These are phyloP conservation scores for Epichloe sylvatica DNA, from an alignment of 2,329 filamentous ascomycete genomes.

Conservation along the genomic window DNA sequence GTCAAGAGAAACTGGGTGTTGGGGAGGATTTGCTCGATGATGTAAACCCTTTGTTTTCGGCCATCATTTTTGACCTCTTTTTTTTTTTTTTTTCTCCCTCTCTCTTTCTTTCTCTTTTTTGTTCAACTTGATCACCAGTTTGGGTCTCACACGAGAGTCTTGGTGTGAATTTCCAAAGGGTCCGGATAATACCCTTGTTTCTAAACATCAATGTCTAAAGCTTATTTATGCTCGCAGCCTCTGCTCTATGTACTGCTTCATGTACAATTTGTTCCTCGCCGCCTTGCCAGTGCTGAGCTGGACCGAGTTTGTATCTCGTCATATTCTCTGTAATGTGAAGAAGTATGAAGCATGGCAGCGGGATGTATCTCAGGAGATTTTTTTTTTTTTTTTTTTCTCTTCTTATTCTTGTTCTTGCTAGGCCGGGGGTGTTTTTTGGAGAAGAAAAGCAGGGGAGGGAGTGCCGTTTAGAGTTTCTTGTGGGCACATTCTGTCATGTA, in stretches of 20 bases:
- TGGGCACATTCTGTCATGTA: no score
- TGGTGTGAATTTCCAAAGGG: background rate
- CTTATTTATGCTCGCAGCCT: constrained; percentile 1
- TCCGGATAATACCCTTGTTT: constrained; percentile 1
- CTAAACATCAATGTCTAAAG: constrained; percentile 6
- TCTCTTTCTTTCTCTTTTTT: background rate
- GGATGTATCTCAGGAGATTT: no score
- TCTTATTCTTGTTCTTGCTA: no score
- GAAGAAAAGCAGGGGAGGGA: background rate
- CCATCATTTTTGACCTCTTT: background rate
- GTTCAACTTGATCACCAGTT: background rate
- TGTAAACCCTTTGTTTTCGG: background rate
- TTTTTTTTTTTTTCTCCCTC: background rate
- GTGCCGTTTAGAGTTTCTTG: no score
- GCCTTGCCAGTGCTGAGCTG: no score
- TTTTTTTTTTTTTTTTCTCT: no score
- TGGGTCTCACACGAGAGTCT: background rate
- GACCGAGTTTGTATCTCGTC: no score
- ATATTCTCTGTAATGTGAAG: no score
- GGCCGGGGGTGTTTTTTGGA: background rate
- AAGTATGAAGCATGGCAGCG: no score
- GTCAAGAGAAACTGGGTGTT: constrained; percentile 1
- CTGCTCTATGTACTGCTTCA: background rate
- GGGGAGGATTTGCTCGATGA: background rate
- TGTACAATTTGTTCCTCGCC: background rate